Evolutionary conservation across 179 eudicot species (phyloP).

Genomic region (Spinacia oleracea): DNA sequence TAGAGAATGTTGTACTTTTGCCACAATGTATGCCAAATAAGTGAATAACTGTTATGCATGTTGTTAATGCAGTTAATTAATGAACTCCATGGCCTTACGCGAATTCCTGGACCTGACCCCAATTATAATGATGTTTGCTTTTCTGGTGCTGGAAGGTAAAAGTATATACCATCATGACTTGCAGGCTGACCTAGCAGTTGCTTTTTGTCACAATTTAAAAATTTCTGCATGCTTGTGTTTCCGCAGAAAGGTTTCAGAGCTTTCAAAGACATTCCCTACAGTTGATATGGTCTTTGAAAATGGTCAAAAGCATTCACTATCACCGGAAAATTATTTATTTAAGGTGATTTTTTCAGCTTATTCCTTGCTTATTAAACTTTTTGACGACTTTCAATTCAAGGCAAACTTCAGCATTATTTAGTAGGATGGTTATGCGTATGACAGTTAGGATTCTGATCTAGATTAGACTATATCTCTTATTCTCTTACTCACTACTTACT

Average conservation of each 20-base stretch:
- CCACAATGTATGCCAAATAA: not conserved
- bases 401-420: not conserved
- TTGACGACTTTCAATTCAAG: not conserved
- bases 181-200: not conserved
- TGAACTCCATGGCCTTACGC: slow-evolving; percentile 57
- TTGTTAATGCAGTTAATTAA: slow-evolving; percentile 54
- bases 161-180: slow-evolving; percentile 9
- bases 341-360: slow-evolving; percentile 42
- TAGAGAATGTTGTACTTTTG: not conserved
- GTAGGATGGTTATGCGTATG: not conserved
- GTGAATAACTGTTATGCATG: not conserved
- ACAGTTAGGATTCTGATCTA: slow-evolving; percentile 4
- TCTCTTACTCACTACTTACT: slow-evolving; percentile 17
- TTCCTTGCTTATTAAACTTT: not conserved
- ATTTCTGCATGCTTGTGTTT: slow-evolving; percentile 27
- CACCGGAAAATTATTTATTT: slow-evolving; percentile 94
- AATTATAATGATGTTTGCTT: slow-evolving; percentile 87
- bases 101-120: slow-evolving; percentile 86
- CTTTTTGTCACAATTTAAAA: slow-evolving; percentile 2
- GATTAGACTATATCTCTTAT: slow-evolving; percentile 17
- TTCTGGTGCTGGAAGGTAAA: slow-evolving; percentile 94
- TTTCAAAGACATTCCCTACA: slow-evolving; percentile 73
- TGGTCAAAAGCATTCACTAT: slow-evolving; percentile 66
- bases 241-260: slow-evolving; percentile 63
- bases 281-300: slow-evolving; percentile 82